phyloP scores from a whole-genome alignment of 2,329 filamentous ascomycete genomes.

The Neofusicoccum sp. region DNA sequence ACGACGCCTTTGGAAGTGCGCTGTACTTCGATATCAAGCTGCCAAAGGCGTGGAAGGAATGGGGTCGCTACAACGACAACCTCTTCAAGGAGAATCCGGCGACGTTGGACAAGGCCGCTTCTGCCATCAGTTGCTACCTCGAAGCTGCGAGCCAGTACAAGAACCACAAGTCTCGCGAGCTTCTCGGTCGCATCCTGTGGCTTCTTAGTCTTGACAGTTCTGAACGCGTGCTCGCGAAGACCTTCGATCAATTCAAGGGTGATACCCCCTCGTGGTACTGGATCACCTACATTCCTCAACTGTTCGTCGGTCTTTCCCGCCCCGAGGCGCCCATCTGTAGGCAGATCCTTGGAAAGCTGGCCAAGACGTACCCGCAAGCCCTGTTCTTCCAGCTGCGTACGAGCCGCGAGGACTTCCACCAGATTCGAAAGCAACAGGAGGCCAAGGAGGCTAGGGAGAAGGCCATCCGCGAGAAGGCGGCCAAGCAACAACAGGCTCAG shows the following conservation, averaged over 20 bases:
- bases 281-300: constrained; percentile 98
- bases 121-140: constrained; percentile 92
- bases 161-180: constrained; percentile 91
- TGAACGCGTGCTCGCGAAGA: constrained; percentile 75
- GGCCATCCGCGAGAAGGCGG: constrained; percentile 45
- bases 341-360: constrained; percentile 84
- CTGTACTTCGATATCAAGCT: constrained; percentile 94
- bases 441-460: constrained; percentile 57
- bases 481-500: constrained; percentile 23
- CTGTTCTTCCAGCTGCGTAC: constrained; percentile 95
- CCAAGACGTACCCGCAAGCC: constrained; percentile 90
- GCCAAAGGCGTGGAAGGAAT: constrained; percentile 98
- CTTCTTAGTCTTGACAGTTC: constrained; percentile 89
- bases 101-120: constrained; percentile 79
- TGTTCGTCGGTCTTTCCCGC: constrained; percentile 85
- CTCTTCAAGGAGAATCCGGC: constrained; percentile 88
- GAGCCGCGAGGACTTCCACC: constrained; percentile 87
- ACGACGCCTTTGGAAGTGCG: constrained; percentile 90
- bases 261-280: constrained; percentile 99
- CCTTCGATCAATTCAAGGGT: constrained; percentile 95
- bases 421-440: constrained; percentile 85
- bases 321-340: constrained; percentile 88
- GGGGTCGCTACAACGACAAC: constrained; percentile 96
- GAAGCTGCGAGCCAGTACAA: constrained; percentile 97
- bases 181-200: constrained; percentile 92